Evolutionary conservation across 306 rosid genomes (phyloP).

Genomic region (Abrus precatorius): DNA sequence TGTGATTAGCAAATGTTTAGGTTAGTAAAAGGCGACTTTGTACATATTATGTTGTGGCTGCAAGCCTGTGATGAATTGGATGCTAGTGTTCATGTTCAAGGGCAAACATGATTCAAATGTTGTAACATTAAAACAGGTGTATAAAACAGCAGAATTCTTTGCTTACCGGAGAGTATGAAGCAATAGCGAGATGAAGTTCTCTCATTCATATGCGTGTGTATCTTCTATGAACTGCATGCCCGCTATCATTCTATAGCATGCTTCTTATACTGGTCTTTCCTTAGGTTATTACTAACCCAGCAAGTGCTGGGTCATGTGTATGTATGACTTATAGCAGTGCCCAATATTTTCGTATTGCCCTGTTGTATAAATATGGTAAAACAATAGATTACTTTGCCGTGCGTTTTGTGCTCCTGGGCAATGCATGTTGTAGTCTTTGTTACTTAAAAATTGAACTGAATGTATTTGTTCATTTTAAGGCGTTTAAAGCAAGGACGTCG

Average conservation of each 20-base stretch:
- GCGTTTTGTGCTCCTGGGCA: not conserved
- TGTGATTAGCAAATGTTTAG: slow-evolving; percentile 53
- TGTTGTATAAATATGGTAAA: not conserved
- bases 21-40: slow-evolving; percentile 58
- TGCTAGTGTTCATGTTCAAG: slow-evolving; percentile 55
- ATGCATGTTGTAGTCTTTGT: not conserved
- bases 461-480: slow-evolving; percentile 14
- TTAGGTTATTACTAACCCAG: slow-evolving; percentile 1
- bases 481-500: not conserved
- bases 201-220: slow-evolving; percentile 15
- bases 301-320: not conserved
- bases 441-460: not conserved
- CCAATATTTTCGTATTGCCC: not conserved
- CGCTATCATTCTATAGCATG: slow-evolving; percentile 24
- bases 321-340: slow-evolving; percentile 1
- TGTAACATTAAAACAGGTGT: slow-evolving; percentile 73
- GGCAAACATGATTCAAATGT: slow-evolving; percentile 61
- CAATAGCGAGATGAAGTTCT: slow-evolving; percentile 52
- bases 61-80: slow-evolving; percentile 54
- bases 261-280: slow-evolving; percentile 4
- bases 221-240: slow-evolving; percentile 5
- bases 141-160: slow-evolving; percentile 67
- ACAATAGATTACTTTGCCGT: not conserved
- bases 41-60: slow-evolving; percentile 66
- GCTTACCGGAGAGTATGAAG: slow-evolving; percentile 58